Evolutionary conservation across 495 filamentous ascomycete genomes (phyloP).

Genomic region (Copromyces sp.): DNA sequence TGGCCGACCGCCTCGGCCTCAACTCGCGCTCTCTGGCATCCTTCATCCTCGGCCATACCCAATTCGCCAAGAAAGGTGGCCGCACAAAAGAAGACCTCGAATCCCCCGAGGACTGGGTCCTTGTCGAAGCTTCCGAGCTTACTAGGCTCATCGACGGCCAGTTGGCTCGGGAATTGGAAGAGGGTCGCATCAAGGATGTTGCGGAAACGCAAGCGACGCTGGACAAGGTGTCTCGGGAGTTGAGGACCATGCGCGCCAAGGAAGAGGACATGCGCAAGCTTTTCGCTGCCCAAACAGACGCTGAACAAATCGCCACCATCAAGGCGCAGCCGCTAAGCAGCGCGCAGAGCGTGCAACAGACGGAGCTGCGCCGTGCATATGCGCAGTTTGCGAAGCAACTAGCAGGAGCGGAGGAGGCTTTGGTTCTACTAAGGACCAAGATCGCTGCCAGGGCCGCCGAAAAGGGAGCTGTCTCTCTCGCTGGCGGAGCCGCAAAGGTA

Average conservation of each 20-base stretch:
- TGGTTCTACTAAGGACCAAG: slow-evolving; percentile 73
- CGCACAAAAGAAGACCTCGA: slow-evolving; percentile 51
- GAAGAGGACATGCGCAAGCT: slow-evolving; percentile 63
- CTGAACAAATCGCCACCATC: slow-evolving; percentile 47
- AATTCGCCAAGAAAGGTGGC: slow-evolving; percentile 37
- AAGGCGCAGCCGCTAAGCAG: slow-evolving; percentile 64
- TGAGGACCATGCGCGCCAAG: slow-evolving; percentile 56
- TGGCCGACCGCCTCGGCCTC: slow-evolving; percentile 86
- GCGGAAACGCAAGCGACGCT: slow-evolving; percentile 52
- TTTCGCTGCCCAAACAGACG: slow-evolving; percentile 51
- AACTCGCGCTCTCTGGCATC: slow-evolving; percentile 67
- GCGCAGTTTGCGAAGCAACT: slow-evolving; percentile 60
- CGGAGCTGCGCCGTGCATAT: slow-evolving; percentile 64
- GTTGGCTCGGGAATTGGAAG: slow-evolving; percentile 47
- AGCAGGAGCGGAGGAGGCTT: slow-evolving; percentile 65
- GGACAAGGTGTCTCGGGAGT: slow-evolving; percentile 51
- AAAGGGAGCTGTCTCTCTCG: slow-evolving; percentile 4
- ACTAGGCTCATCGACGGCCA: slow-evolving; percentile 43
- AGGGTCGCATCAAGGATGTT: slow-evolving; percentile 53
- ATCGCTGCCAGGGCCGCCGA: slow-evolving; percentile 40
- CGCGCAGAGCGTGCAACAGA: slow-evolving; percentile 72
- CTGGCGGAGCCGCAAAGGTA: slow-evolving; percentile 32
- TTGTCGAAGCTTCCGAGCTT: slow-evolving; percentile 62
- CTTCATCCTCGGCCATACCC: slow-evolving; percentile 56
- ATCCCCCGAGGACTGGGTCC: slow-evolving; percentile 52